Evolutionary conservation across 176 grass and related monocot genomes (phyloP).

Genomic region (Carex littledalei): DNA sequence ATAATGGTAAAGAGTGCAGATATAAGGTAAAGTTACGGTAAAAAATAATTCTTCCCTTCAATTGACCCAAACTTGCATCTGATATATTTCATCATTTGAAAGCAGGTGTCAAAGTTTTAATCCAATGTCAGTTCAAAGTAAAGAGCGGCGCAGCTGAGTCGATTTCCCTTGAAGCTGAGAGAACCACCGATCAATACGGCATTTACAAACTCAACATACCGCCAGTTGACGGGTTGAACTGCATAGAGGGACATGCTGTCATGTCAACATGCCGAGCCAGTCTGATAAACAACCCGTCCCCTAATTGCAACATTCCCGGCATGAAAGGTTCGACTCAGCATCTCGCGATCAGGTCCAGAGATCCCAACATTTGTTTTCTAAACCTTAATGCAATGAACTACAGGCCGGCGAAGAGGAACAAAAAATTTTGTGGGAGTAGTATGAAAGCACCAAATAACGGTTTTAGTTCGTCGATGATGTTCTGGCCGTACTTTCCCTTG

Average conservation of each 20-base stretch:
- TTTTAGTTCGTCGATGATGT: slow-evolving; percentile 49
- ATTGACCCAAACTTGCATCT: no score
- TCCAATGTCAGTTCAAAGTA: slow-evolving; percentile 80
- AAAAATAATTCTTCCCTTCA: not conserved
- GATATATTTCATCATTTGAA: slow-evolving; percentile 15
- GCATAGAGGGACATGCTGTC: slow-evolving; percentile 70
- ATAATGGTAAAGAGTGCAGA: not conserved
- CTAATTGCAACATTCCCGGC: slow-evolving; percentile 69
- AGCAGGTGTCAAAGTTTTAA: slow-evolving; percentile 70
- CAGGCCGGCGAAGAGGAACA: slow-evolving; percentile 51
- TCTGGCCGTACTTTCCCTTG: slow-evolving; percentile 82
- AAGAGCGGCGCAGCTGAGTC: slow-evolving; percentile 53
- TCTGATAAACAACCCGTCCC: slow-evolving; percentile 56
- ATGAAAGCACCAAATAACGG: not conserved
- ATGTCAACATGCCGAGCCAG: slow-evolving; percentile 74
- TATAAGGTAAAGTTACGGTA: not conserved
- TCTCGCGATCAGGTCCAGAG: slow-evolving; percentile 56
- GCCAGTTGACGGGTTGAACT: slow-evolving; percentile 66
- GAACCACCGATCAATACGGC: slow-evolving; percentile 75
- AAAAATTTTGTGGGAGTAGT: slow-evolving; percentile 34
- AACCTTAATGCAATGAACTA: slow-evolving; percentile 97
- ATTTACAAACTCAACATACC: slow-evolving; percentile 95
- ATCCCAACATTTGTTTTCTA: slow-evolving; percentile 62
- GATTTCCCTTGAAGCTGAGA: slow-evolving; percentile 77
- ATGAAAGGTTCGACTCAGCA: slow-evolving; percentile 65